Evolutionary conservation across 164 flowering plant genomes (phyloP), one percentile per base, ranked within the genome.

Genomic region (Stephania yunnanensis): DNA sequence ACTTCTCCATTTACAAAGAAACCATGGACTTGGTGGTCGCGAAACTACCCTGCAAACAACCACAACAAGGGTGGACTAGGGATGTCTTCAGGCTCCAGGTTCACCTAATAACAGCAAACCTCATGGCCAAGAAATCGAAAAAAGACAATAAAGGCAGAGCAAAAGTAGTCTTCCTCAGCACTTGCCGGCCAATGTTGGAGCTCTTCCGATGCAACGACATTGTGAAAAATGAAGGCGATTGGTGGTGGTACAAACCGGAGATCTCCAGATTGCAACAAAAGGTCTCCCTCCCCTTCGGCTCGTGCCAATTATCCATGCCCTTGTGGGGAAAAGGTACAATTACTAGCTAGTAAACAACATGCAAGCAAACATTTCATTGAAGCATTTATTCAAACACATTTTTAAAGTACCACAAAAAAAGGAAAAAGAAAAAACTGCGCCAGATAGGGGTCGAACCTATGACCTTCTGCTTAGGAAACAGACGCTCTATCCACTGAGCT

Each of bases 401-500:
- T 25, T 25, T 25, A 25, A 25, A 25, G 25, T 25, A 25, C 0
- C 25, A 25, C 25, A 25, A 25, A 25, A 25, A 25, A 25, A 25
- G 25, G 25, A 25, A 25, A 25, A 25, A 25, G n/a, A 25, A 0
- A 25, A 20, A 4, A 10, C 89, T n/a, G 87, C 87, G 85, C 86
- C 89, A 84, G 88, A 88, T 83, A 85, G 89, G 89, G 89, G 86
- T 87, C 89, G 89, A 88, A 95, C 98, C 97, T 93, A 89, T 87
- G 93, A 91, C 95, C 83, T 93, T 93, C 94, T 89, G 96, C 97
- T 93, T 95, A 92, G 98, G 95, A 94, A 92, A 92, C 97, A 92
- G 93, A 92, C 95, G 95, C 98, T 90, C 97, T 90, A 91, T 94
- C 97, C 97, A 94, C 97, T 90, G 97, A 92, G 97, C 98, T 91